Evolutionary conservation across 352 stramenopile genomes (phyloP), one percentile per base, ranked within the genome.

Genomic region (Halophytophthora batemanensis): DNA sequence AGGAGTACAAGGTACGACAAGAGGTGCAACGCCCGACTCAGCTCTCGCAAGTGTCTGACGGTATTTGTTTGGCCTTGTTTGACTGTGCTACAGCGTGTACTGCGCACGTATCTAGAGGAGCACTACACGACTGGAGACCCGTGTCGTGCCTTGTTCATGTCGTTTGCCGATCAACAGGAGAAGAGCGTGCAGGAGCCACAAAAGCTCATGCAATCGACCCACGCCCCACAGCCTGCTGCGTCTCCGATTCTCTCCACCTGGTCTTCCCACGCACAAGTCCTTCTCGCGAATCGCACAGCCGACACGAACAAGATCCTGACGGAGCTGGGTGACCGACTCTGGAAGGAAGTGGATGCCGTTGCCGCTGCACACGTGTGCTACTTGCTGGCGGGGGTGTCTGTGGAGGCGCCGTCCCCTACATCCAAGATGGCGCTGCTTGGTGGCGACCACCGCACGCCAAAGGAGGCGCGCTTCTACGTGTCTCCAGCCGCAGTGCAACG

Each of bases 241-340:
- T 93, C 85, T 25, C 56, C 67, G 7, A 79, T 95, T 38, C 53
- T 95, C 22, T 77, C 74, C 6, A 69, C 51, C 25, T 95, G 86
- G 86, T 73, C 90, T 6, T 67, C 82, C 4, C 83, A 95, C 14
- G 86, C 80, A 19, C 81, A 92, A 57, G 77, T 95, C 56, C 64
- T 93, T 12, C 45, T 94, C 12, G 82, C 83, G 1, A 95, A 95
- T 47, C 64, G 79, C 31, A 93, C 82, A 10, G 69, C 73, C 1
- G 83, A 93, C 54, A 95, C 82, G 2, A 93, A 84, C 64, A 86
- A 76, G 64, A 90, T 93, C 49, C 57, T 95, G 35, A 77, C 76
- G 1, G 79, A 92, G 43, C 64, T 95, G 2, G 86, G 86, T n/a
- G 83, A 95, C 35, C 76, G 86, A 2, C 52, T 95, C 17, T 90